A percentile compares a stretch with the other conserved stretches of the same genome.
These are phyloP conservation scores for Aegilops sharonensis DNA, from an alignment of 176 grass and related monocot genomes.

Conservation along the genomic window DNA sequence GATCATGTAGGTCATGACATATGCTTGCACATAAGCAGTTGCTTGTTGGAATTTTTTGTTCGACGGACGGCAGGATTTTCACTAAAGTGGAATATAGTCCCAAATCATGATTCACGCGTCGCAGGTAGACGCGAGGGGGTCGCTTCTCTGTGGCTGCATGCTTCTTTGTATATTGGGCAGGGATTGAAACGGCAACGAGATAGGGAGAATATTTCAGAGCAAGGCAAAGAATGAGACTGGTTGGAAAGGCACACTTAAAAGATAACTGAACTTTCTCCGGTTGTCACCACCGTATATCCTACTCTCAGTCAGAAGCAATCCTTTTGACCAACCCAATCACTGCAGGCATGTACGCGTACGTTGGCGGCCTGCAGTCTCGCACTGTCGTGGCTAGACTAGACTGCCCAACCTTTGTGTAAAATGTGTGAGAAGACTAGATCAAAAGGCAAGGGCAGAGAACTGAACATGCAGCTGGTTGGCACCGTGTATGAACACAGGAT, in stretches of 20 bases:
- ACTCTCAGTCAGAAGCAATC: conserved; percentile 42
- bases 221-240: conserved; percentile 45
- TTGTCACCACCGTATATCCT: conserved; percentile 39
- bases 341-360: conserved; percentile 7
- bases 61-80: not conserved
- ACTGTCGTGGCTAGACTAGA: conserved; percentile 2
- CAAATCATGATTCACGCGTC: not conserved
- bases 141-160: not conserved
- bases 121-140: not conserved
- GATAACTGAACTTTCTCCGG: conserved; percentile 49
- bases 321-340: conserved; percentile 38
- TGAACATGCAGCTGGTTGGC: not conserved
- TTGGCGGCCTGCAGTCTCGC: conserved; percentile 33
- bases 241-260: conserved; percentile 30
- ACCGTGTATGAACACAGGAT: conserved; percentile 37
- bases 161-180: conserved; percentile 8
- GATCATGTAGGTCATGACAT: conserved; percentile 31
- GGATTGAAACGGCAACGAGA: not conserved
- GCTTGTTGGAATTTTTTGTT: not conserved
- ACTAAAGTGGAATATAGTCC: not conserved
- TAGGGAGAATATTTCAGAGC: conserved; percentile 2
- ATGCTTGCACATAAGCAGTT: conserved; percentile 22
- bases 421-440: conserved; percentile 1
- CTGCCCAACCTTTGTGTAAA: conserved; percentile 18
- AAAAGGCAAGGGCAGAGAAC: not conserved